Conservation (phyloP, 768 basidiomycete genomes). For the Arthromyces matolae region DNA sequence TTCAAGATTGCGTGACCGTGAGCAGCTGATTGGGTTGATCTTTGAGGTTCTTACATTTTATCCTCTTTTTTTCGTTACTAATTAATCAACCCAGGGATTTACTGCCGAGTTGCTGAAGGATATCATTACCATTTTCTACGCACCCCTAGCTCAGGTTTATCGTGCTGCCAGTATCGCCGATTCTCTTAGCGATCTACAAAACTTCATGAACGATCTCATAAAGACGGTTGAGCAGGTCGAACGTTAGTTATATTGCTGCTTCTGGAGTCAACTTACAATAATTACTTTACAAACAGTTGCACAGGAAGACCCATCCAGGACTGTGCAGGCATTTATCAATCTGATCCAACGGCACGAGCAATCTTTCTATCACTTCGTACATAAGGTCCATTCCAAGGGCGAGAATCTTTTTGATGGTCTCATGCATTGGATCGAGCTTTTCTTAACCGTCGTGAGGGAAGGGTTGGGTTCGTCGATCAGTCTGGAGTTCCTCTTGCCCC, state of each 20-base stretch:
- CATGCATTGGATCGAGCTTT: constrained; percentile 96
- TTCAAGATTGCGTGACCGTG: constrained; percentile 77
- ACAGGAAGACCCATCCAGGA: constrained; percentile 77
- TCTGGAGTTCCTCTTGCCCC: constrained; percentile 88
- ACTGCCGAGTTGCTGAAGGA: constrained; percentile 96
- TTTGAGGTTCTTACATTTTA: constrained; percentile 67
- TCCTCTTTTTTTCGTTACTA: not conserved
- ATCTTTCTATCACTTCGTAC: constrained; percentile 93
- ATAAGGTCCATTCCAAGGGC: constrained; percentile 97
- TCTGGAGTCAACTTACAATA: not conserved
- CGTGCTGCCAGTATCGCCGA: constrained; percentile 96
- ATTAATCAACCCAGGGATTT: constrained; percentile 57
- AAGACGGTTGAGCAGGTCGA: constrained; percentile 88
- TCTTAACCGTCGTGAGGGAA: constrained; percentile 86
- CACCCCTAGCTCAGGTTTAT: constrained; percentile 95
- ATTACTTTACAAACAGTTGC: constrained; percentile 49
- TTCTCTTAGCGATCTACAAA: constrained; percentile 87
- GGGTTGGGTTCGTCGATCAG: constrained; percentile 75
- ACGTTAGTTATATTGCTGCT: constrained; percentile 58
- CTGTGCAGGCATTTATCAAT: constrained; percentile 91
- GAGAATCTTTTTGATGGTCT: constrained; percentile 89
- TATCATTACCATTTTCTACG: constrained; percentile 98
- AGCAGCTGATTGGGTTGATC: constrained; percentile 87
- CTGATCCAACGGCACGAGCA: constrained; percentile 94
- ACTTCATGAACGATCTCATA: constrained; percentile 92